Conservation (phyloP, 768 basidiomycete genomes). For the Pleurotus sapidus region DNA sequence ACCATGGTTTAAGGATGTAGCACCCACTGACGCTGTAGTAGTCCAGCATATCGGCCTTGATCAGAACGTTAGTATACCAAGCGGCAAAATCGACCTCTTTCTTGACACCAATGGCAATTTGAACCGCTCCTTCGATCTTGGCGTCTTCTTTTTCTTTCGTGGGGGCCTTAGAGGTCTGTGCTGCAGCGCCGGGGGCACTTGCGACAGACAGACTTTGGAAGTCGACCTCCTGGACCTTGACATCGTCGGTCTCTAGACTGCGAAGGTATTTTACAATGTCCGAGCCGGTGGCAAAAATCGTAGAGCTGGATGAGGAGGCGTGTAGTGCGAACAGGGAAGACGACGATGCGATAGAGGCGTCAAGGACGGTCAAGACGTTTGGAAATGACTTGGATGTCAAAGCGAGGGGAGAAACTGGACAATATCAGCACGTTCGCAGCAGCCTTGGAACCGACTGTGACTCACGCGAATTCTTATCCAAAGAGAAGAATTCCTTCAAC, state of each 20-base stretch:
- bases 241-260: constrained; percentile 62
- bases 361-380: constrained; percentile 72
- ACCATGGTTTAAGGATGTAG: constrained; percentile 98
- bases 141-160: constrained; percentile 68
- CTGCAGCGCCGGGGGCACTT: constrained; percentile 27
- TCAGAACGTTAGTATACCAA: constrained; percentile 94
- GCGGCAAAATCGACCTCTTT: constrained; percentile 93
- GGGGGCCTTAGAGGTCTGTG: constrained; percentile 36
- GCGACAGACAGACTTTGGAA: constrained; percentile 52
- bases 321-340: constrained; percentile 72
- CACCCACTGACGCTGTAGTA: constrained; percentile 99
- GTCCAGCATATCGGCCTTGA: constrained; percentile 98
- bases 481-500: constrained; percentile 76
- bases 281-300: constrained; percentile 75
- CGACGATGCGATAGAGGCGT: constrained; percentile 72
- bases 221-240: constrained; percentile 72
- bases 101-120: constrained; percentile 92
- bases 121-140: constrained; percentile 84
- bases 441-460: constrained; percentile 15
- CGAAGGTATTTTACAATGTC: constrained; percentile 74
- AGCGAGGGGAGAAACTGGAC: constrained; percentile 76
- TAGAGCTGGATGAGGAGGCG: constrained; percentile 64
- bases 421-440: constrained; percentile 9
- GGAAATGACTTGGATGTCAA: constrained; percentile 65
- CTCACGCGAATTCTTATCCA: constrained; percentile 86